These are phyloP conservation scores for Ustilago loliicola DNA, from an alignment of 1,284 basidiomycete species.

Conservation along the genomic window DNA sequence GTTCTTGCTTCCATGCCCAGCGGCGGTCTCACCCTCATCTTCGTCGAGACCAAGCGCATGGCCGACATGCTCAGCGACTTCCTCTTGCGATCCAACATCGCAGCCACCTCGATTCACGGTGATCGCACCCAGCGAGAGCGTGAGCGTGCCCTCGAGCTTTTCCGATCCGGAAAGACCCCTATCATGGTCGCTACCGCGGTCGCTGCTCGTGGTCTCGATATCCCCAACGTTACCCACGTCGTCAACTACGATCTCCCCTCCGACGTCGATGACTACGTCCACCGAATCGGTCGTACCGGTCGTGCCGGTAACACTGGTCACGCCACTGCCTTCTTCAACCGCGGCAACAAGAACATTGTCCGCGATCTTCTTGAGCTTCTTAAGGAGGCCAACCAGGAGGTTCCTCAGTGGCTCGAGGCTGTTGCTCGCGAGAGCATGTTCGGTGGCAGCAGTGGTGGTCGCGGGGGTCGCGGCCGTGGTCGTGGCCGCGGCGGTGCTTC, in stretches of 20 bases:
- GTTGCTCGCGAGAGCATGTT: conserved; percentile 86
- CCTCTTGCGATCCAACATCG: conserved; percentile 84
- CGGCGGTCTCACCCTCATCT: conserved; percentile 90
- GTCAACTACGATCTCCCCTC: conserved; percentile 98
- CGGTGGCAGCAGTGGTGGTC: conserved; percentile 75
- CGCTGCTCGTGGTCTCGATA: conserved; percentile 98
- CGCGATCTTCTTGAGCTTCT: conserved; percentile 92
- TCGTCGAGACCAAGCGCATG: conserved; percentile 99
- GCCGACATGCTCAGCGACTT: conserved; percentile 98
- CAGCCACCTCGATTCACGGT: conserved; percentile 95
- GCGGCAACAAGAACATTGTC: conserved; percentile 79
- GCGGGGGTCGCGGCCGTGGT: conserved; percentile 76
- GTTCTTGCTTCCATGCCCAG: conserved; percentile 83
- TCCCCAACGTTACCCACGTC: conserved; percentile 99
- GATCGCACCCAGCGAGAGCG: conserved; percentile 98
- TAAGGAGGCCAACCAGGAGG: conserved; percentile 96
- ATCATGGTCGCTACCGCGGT: conserved; percentile 98
- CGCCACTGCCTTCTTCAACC: conserved; percentile 76
- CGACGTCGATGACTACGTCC: conserved; percentile 84
- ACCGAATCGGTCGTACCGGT: conserved; percentile 86
- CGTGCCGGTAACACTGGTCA: conserved; percentile 99
- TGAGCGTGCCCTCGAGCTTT: conserved; percentile 93
- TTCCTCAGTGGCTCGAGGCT: conserved; percentile 90
- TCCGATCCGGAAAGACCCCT: conserved; percentile 93
- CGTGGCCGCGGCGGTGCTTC: conserved; percentile 74